Evolutionary conservation across 2,329 filamentous ascomycete species (phyloP), one percentile per base, ranked within the genome.

Genomic region (Colletotrichum sojae): DNA sequence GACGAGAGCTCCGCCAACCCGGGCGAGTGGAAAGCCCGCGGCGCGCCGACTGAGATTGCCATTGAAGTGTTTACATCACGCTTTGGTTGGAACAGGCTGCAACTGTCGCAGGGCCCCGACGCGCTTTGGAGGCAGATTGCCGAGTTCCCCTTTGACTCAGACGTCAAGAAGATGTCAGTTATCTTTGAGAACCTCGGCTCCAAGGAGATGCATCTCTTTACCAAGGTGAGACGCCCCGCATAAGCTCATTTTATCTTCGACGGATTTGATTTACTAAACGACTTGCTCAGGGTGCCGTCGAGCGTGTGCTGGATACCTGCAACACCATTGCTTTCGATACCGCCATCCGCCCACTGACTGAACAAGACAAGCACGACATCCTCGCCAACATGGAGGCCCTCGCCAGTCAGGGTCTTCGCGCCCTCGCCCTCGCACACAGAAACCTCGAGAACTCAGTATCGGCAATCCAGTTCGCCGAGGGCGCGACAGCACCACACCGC

Each of bases 81-180:
- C 16, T 92, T 93, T 74, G 83, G 86, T 69, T 88, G 86, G 83
- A 89, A 89, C 70, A 83, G 88, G 46, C 81, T 85, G 18, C 79
- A 81, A 16, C 84, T 88, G 73, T 83, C 83, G 0, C 81, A 83
- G 36, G 87, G 85, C 6, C 80, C 86, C 0, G 78, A 80, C 13
- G 80, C 84, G 1, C 78, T 83, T 48, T 90, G 86, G 86, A 81
- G 80, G 49, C 83, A 90, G 71, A 79, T 91, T 52, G 86, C 88
- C 1, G 91, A 93, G 75, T 90, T 91, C 59, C 90, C 90, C 0
- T 93, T 93, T 75, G 91, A 92, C 74, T 92, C 90, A 0, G 89
- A 90, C 70, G 87, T 92, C 72, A 93, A 93, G 82, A 89, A 90
- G 70, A 93, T 93, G 91, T 92, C 90, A 0, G 90, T 92, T 49